Evolutionary conservation across 2,329 filamentous ascomycete genomes (phyloP).

Genomic region (Taxawa tesnikishii): DNA sequence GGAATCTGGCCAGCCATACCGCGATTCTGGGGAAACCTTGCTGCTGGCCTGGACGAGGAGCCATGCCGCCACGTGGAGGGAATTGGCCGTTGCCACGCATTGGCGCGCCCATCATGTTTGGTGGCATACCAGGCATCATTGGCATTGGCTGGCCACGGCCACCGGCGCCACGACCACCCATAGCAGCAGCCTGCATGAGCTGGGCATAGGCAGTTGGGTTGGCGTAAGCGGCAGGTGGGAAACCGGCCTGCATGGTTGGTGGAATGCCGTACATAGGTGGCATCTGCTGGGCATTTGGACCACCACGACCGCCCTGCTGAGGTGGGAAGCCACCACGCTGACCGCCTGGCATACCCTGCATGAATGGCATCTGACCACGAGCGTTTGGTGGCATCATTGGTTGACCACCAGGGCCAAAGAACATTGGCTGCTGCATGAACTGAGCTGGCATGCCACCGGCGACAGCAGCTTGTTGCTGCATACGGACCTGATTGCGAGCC

Average conservation of each 20-base stretch:
- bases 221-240: constrained; percentile 66
- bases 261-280: constrained; percentile 76
- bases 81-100: constrained; percentile 20
- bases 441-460: constrained; percentile 65
- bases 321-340: constrained; percentile 79
- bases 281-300: constrained; percentile 63
- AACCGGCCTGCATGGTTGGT: constrained; percentile 48
- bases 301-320: constrained; percentile 81
- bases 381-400: constrained; percentile 45
- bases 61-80: constrained; percentile 17
- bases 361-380: constrained; percentile 51
- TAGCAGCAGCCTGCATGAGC: constrained; percentile 53
- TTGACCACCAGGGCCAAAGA: constrained; percentile 73
- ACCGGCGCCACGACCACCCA: constrained; percentile 47
- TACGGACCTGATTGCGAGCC: constrained; percentile 94
- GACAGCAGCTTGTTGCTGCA: constrained; percentile 91
- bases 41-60: constrained; percentile 23
- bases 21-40: constrained; percentile 24
- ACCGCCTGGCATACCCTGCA: constrained; percentile 50
- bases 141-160: constrained; percentile 58
- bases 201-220: constrained; percentile 52
- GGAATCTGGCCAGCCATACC: constrained; percentile 18
- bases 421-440: constrained; percentile 76
- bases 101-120: constrained; percentile 46
- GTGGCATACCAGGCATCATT: constrained; percentile 50